Evolutionary conservation across 2,329 filamentous ascomycete species (phyloP), one percentile per base, ranked within the genome.

Genomic region (Sporothrix variecibatus): DNA sequence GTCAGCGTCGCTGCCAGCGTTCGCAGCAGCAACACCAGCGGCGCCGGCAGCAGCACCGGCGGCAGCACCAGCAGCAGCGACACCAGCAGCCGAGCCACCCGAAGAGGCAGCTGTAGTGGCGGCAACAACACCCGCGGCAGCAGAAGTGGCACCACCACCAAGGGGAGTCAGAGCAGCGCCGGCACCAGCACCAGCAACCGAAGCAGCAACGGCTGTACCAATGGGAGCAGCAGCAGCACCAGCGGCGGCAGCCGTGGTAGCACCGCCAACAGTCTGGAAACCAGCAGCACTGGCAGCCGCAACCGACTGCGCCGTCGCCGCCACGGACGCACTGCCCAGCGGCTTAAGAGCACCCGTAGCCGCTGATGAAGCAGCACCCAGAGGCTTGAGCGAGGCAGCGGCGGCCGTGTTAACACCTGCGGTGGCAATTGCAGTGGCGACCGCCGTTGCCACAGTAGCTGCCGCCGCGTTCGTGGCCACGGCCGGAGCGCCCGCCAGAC

Each of bases 271-370:
- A 12, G 43, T 49, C 43, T 49, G 43, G 15, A 49, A 49, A 49
- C 43, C 43, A 3, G 23, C 23, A 58, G 23, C 53, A 31, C 11
- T 28, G 3, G 56, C 71, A 26, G 46, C 60, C 9, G 43, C 43
- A 17, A 51, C 34, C 23, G 56, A 49, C 31, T 65, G 58, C 43
- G 49, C 40, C 26, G 43, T 9, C 1, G 43, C 71, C 4, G 58
- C 58, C n/a, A 46, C 56, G 2, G 60, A 38, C 3, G 40, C 73
- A 23, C 73, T 72, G 46, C 73, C 73, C 12, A 75, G 75, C 17
- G 74, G 73, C 75, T 75, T 76, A 26, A 76, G 73, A 17, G 68
- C 6, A 15, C 71, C 74, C 15, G 71, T 46, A 7, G 31, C 72
- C 8, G 49, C 58, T 7, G 65, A 12, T 2, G 60, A 28, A 1